Conservation (phyloP, 768 basidiomycete species). For the Mycena epipterygia region DNA sequence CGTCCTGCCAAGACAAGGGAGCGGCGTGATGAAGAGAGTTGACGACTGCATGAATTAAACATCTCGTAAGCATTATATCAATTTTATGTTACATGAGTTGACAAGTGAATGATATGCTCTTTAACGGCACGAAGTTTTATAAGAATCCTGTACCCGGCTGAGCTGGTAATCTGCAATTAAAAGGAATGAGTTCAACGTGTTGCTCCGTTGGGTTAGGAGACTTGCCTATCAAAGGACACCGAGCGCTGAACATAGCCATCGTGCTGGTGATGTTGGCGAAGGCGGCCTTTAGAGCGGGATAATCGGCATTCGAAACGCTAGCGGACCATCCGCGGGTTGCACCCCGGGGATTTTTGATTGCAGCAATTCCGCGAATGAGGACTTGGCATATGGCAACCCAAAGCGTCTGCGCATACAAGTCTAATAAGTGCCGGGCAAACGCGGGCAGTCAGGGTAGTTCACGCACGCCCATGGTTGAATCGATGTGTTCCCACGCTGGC, state of each 20-base stretch:
- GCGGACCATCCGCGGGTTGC: constrained; percentile 22
- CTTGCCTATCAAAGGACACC: constrained; percentile 26
- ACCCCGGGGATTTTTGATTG: constrained; percentile 16
- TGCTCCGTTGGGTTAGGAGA: not conserved
- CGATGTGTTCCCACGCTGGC: constrained; percentile 22
- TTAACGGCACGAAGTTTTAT: constrained; percentile 37
- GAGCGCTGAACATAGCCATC: constrained; percentile 17
- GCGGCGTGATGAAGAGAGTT: too few relatives aligned
- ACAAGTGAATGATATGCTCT: too few relatives aligned
- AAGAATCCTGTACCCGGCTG: constrained; percentile 11
- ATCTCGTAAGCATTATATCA: too few relatives aligned
- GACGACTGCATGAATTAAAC: too few relatives aligned
- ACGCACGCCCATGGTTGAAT: constrained; percentile 30
- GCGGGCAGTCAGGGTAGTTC: too few relatives aligned
- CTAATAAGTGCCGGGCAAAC: not conserved
- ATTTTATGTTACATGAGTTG: too few relatives aligned
- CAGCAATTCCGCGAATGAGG: constrained; percentile 25
- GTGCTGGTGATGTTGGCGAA: constrained; percentile 10
- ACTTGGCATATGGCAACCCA: constrained; percentile 28
- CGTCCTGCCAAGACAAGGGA: too few relatives aligned
- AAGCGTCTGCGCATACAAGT: constrained; percentile 4
- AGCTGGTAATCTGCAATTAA: constrained; percentile 24
- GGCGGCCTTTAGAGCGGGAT: constrained; percentile 16
- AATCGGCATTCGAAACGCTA: constrained; percentile 20
- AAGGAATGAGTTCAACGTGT: not conserved